Evolutionary conservation across 805 yeast genomes (phyloP).

Genomic region (Saccharomycopsis microspora): DNA sequence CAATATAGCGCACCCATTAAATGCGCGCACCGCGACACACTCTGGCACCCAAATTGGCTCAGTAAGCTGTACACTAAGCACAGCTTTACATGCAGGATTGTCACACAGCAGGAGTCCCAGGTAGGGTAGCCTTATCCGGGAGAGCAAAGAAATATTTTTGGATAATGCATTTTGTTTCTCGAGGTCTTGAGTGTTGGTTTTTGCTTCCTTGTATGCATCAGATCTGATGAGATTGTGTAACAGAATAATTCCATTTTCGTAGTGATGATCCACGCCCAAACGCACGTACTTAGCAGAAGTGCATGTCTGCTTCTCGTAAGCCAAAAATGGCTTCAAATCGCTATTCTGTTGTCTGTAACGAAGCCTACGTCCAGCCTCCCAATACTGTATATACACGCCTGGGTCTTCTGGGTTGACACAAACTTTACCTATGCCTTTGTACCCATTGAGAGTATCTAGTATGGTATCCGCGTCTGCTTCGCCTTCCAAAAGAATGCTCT

Average conservation of each 20-base stretch:
- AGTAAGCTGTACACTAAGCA: conserved; percentile 2
- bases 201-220: neutral
- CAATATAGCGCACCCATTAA: conserved; percentile 3
- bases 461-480: neutral
- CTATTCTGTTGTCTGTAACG: neutral
- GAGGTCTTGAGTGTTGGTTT: neutral
- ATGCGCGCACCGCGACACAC: conserved; percentile 3
- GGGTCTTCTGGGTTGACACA: conserved; percentile 2
- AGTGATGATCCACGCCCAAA: conserved; percentile 1
- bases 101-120: neutral
- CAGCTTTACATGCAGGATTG: conserved; percentile 5
- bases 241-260: conserved; percentile 2
- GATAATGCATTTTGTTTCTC: too few species aligned
- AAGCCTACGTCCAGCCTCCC: conserved; percentile 13
- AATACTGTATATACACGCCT: conserved; percentile 14
- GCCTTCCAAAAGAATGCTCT: too few species aligned
- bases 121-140: neutral
- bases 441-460: conserved; percentile 14
- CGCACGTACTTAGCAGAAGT: conserved; percentile 1
- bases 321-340: neutral
- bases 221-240: neutral
- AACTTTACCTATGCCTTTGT: conserved; percentile 7
- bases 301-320: too few species aligned
- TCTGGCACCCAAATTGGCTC: conserved; percentile 8
- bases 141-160: conserved; percentile 1